Evolutionary conservation across 73 alveolate species (phyloP).

Genomic region (Breviolum minutum): DNA sequence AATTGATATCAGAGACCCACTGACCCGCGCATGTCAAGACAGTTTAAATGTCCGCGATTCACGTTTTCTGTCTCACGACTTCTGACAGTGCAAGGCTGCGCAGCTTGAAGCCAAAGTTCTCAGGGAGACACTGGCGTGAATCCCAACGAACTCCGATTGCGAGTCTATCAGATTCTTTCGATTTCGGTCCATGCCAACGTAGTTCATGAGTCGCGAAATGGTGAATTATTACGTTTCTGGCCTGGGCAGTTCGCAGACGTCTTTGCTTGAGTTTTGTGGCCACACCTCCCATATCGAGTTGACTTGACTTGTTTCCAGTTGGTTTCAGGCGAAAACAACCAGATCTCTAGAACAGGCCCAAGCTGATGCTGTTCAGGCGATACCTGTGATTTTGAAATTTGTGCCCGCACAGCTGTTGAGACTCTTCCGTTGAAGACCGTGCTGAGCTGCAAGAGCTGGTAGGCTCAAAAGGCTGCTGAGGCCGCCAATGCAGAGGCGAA

Average conservation of each 20-base stretch:
- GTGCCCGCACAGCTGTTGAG: neutral
- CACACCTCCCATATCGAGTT: neutral
- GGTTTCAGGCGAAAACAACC: constrained; percentile 15
- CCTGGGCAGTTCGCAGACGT: too few species aligned
- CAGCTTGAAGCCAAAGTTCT: neutral
- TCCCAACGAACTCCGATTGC: neutral
- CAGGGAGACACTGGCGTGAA: neutral
- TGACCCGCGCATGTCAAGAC: neutral
- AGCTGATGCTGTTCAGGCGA: constrained; percentile 41
- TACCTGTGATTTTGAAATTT: neutral
- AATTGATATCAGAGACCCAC: neutral
- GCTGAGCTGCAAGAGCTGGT: neutral
- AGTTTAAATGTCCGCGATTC: neutral
- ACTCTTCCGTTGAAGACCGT: neutral
- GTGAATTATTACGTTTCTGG: neutral
- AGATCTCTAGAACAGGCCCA: constrained; percentile 41
- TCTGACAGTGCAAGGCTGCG: neutral
- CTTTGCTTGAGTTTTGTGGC: neutral
- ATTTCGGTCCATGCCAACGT: neutral
- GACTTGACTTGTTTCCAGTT: neutral
- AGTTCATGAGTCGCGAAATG: neutral
- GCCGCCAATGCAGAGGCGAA: constrained; percentile 50
- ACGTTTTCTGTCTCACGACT: neutral
- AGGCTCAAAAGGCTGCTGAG: constrained; percentile 40
- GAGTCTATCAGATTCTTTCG: neutral